These are phyloP conservation scores for Irpex sp. DNA, from an alignment of 1,284 basidiomycete species.

Conservation along the genomic window DNA sequence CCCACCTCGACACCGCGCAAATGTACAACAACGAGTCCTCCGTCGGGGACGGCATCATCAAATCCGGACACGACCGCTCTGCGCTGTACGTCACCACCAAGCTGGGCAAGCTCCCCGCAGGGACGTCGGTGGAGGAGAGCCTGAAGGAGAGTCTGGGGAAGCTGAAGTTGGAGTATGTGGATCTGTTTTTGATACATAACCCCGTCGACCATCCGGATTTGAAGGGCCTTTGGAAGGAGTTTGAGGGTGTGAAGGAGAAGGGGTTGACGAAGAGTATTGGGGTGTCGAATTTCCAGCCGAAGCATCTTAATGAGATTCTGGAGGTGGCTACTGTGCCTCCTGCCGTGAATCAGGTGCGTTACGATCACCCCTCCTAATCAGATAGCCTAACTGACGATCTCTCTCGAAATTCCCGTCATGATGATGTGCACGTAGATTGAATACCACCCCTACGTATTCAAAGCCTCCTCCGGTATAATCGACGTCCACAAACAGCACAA, in stretches of 20 bases:
- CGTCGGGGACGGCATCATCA: conserved; percentile 48
- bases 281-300: conserved; percentile 77
- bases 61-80: conserved; percentile 48
- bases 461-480: conserved; percentile 50
- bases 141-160: conserved; percentile 54
- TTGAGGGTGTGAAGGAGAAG: conserved; percentile 66
- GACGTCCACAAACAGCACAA: conserved; percentile 54
- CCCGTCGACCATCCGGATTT: conserved; percentile 45
- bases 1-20: conserved; percentile 72
- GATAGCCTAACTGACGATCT: no score
- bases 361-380: no score
- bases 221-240: conserved; percentile 61
- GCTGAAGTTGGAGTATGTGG: conserved; percentile 67
- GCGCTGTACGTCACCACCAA: conserved; percentile 68
- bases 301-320: conserved; percentile 63
- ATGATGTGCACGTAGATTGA: conserved; percentile 55
- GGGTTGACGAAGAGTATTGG: conserved; percentile 78
- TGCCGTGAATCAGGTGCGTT: conserved; percentile 72
- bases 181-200: conserved; percentile 75
- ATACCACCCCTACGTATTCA: conserved; percentile 76
- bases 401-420: no score
- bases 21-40: conserved; percentile 59
- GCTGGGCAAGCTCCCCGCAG: conserved; percentile 35
- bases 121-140: conserved; percentile 46
- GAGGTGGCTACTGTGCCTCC: conserved; percentile 58